A percentile compares a stretch with the other conserved stretches of the same genome.
These are phyloP conservation scores for Scedosporium aurantiacum DNA, from an alignment of 2,329 filamentous ascomycete genomes.

Conservation along the genomic window DNA sequence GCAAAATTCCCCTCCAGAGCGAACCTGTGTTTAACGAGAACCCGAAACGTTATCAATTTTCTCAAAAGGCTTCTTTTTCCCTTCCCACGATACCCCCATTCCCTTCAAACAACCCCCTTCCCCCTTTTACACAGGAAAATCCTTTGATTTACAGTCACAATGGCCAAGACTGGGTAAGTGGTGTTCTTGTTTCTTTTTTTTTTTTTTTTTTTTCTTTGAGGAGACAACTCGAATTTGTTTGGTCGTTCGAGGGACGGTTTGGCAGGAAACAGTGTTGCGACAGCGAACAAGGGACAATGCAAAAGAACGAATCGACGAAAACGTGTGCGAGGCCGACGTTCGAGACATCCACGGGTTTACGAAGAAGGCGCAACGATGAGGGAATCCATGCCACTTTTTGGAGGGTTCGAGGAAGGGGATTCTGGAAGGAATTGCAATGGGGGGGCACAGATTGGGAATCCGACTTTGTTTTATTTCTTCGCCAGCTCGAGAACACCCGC, in stretches of 20 bases:
- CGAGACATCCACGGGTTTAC: neutral
- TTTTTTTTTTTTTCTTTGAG: constrained; percentile 11
- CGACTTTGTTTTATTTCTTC: too few relatives aligned
- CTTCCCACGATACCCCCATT: constrained; percentile 5
- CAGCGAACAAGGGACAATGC: neutral
- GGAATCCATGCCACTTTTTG: too few relatives aligned
- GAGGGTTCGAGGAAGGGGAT: too few relatives aligned
- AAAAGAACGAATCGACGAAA: neutral
- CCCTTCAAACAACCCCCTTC: neutral
- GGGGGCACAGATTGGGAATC: too few relatives aligned
- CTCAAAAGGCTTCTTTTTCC: neutral
- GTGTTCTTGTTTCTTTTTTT: constrained; percentile 9
- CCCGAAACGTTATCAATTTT: neutral
- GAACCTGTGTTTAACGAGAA: neutral
- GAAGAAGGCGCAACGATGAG: neutral
- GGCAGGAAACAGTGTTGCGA: neutral
- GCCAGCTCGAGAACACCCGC: too few relatives aligned
- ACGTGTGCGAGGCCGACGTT: neutral
- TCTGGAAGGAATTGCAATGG: too few relatives aligned
- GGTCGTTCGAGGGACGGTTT: constrained; percentile 8
- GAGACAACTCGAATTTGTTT: constrained; percentile 3
- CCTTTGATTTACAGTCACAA: constrained; percentile 34
- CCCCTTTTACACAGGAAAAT: neutral
- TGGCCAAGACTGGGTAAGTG: constrained; percentile 55
- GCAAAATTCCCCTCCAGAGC: neutral